These are phyloP conservation scores for Penicillium sp. DNA, from an alignment of 2,329 filamentous ascomycete species.

Conservation along the genomic window DNA sequence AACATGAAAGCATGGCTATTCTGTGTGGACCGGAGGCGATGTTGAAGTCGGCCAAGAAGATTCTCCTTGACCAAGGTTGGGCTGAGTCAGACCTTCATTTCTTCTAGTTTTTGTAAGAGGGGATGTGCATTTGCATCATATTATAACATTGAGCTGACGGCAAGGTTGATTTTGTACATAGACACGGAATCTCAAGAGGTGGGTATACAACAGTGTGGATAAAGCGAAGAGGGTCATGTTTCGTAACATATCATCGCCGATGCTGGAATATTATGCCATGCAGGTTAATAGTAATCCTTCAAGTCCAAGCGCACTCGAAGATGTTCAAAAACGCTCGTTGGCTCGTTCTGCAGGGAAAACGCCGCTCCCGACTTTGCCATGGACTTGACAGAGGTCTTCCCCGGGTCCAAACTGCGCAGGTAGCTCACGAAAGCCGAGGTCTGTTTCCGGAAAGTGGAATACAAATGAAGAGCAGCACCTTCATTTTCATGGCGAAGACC, in stretches of 20 bases:
- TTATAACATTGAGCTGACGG: background rate
- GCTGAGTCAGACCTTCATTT: constrained; percentile 67
- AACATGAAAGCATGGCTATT: constrained; percentile 59
- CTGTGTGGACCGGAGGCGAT: constrained; percentile 74
- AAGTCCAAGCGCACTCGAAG: constrained; percentile 67
- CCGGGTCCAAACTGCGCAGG: constrained; percentile 63
- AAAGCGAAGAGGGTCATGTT: background rate
- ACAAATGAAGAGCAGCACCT: constrained; percentile 50
- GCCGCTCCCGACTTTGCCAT: constrained; percentile 23
- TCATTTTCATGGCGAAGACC: constrained; percentile 39
- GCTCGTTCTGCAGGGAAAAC: constrained; percentile 33
- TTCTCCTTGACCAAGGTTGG: constrained; percentile 64
- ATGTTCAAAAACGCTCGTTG: constrained; percentile 61
- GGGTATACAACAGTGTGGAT: background rate
- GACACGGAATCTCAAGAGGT: background rate
- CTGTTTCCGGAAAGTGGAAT: constrained; percentile 65
- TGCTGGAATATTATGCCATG: background rate
- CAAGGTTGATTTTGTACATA: background rate
- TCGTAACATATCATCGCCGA: background rate
- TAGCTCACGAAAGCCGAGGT: constrained; percentile 67
- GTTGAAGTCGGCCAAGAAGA: constrained; percentile 61
- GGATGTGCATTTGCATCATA: background rate
- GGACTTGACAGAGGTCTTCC: constrained; percentile 50
- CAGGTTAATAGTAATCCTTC: constrained; percentile 57
- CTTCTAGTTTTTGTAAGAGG: constrained; percentile 50